Base-by-base conservation (phyloP, 2,329 filamentous ascomycete species). In the Cordyceps cateniannulata region DNA sequence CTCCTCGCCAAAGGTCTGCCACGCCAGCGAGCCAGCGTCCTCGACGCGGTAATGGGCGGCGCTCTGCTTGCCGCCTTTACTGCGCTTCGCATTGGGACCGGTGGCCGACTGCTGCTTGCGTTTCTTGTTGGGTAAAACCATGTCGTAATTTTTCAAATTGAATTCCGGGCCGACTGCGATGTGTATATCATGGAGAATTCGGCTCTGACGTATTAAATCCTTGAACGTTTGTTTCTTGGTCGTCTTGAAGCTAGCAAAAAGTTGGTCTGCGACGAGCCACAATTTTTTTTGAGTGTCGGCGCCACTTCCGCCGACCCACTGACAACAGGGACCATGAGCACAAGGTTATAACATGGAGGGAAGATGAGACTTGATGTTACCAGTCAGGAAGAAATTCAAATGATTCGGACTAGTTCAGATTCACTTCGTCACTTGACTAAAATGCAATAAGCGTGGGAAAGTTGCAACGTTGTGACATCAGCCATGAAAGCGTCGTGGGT, bases 1-100 rank as follows among this genome's bases (percentile, higher is more conserved):
- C 0, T 95, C 95, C 65, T 96, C 92, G n/a, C 90, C 90, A 75
- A 97, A 91, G 50, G 93, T 86, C 66, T 82, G 78, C 85, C 85
- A 88, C 71, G 75, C 72, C 48, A 88, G 73, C 1, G 79, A 74
- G 64, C 79, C 73, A 32, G 79, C 73, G 48, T 77, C 75, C 24
- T 83, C 75, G 2, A 76, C 69, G 44, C 64, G 65, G 47, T 65
- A 69, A 32, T 27, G 50, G 25, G 44, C 16, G 22, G 7, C 14
- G 44, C 52, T 55, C n/a, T 72, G 67, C 75, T 79, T 59, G 16
- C 27, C 42, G 10, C 27, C 38, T 67, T 75, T 75, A 59, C 66
- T 68, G 63, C 74, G 73, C 66, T 76, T 76, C 60, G 72, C 62
- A 55, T 68, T 66, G n/a, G 73, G 68, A n/a, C 65, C 70, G 58